Base-by-base conservation (phyloP, 345 rosid genomes). In the Brassica carinata region DNA sequence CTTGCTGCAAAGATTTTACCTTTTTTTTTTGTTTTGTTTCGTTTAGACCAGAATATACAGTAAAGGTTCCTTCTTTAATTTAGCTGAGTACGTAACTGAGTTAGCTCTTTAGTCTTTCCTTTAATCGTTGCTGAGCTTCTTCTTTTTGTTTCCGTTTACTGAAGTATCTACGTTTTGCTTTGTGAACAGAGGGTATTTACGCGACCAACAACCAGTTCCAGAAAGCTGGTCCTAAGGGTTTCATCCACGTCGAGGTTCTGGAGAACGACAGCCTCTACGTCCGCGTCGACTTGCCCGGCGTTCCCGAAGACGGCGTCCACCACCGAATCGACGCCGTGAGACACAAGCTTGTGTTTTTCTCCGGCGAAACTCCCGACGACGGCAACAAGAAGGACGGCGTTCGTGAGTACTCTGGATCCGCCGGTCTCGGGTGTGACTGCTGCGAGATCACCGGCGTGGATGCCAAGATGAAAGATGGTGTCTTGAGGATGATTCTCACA, bases 361-460 rank as follows among this genome's bases (percentile, higher is more conserved):
- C 67, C 53, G 79, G 64, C 7, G 66, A 74, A 7, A 43, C 73
- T 13, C 30, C n/a, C 17, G 6, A 1, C 5, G 75, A 69, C 38
- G 33, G 18, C 15, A 13, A 59, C 23, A 43, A 4, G 6, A 62
- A 10, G 3, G 68, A 43, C 8, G 33, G 34, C 0, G 27, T 19
- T 2, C 78, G 74, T 19, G 74, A 73, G 26, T 73, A 73, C 74
- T 79, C 78, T 1, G 74, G 78, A 13, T 1, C 58, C 19, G 74
- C 78, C 8, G 78, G 83, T 31, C 7, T 79, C 0, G 69, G 55
- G 3, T 79, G 82, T 67, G 77, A 78, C 77, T 79, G 83, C 40
- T 79, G 83, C 69, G 74, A 79, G 69, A 79, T 79, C 69, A 79
- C 82, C 1, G 31, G 53, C 23, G 82, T 78, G 1, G 64, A 78